These are phyloP conservation scores for Colletotrichum higginsianum DNA, from an alignment of 2,329 filamentous ascomycete species.

Conservation along the genomic window DNA sequence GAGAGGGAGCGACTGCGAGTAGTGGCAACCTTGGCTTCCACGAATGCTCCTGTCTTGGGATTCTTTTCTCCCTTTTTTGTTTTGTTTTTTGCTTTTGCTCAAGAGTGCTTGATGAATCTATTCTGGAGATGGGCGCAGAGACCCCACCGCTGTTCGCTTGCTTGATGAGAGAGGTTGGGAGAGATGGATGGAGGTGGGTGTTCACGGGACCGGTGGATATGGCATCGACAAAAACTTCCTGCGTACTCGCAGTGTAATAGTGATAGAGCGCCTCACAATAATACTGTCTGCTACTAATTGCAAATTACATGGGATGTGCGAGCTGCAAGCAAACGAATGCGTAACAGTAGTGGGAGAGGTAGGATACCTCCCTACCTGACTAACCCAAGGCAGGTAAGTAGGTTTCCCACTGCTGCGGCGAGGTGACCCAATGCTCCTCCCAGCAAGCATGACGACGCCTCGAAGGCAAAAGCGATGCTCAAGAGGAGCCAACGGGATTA, in stretches of 20 bases:
- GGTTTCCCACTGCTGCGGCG: neutral
- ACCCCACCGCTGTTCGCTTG: neutral
- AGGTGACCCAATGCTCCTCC: neutral
- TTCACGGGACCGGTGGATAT: neutral
- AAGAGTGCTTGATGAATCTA: neutral
- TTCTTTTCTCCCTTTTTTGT: too few species aligned
- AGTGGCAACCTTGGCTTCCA: neutral
- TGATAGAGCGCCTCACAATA: neutral
- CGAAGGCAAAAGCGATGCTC: conserved; percentile 16
- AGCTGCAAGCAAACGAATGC: neutral
- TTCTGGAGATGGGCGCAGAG: conserved; percentile 1
- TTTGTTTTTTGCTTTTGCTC: neutral
- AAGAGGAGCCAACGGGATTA: neutral
- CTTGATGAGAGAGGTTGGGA: conserved; percentile 1
- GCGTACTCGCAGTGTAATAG: neutral
- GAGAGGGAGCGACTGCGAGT: conserved; percentile 7
- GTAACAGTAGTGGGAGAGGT: neutral
- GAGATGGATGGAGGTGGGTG: neutral
- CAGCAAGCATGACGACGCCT: conserved; percentile 34
- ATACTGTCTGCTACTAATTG: too few species aligned
- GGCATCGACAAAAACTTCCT: neutral
- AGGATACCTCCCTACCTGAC: neutral
- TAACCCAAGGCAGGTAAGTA: too few species aligned
- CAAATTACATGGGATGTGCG: neutral
- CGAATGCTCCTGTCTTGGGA: neutral